Evolutionary conservation across 2,329 filamentous ascomycete species (phyloP).

Genomic region (Penicillium sp.): DNA sequence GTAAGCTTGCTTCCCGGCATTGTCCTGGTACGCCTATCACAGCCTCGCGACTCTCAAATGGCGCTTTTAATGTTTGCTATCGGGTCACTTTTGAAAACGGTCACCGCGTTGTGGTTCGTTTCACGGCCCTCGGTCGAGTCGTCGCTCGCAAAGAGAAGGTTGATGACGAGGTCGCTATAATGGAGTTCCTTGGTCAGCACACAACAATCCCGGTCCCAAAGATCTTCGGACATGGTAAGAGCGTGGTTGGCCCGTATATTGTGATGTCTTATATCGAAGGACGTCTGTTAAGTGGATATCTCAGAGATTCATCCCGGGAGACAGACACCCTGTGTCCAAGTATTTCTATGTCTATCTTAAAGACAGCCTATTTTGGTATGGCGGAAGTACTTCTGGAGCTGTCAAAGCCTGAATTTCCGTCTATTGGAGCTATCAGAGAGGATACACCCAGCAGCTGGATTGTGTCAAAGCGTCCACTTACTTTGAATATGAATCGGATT

Average conservation of each 20-base stretch:
- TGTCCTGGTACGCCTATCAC: slow-evolving; percentile 17
- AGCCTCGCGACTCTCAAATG: slow-evolving; percentile 24
- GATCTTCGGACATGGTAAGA: slow-evolving; percentile 22
- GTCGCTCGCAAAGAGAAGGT: slow-evolving; percentile 31
- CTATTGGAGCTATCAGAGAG: slow-evolving; percentile 24
- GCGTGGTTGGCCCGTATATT: slow-evolving; percentile 24
- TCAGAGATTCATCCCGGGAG: slow-evolving; percentile 20
- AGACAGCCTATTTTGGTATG: slow-evolving; percentile 25
- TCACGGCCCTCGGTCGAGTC: slow-evolving; percentile 27
- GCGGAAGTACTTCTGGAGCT: slow-evolving; percentile 29
- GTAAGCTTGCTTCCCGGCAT: slow-evolving; percentile 23
- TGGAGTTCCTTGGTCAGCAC: slow-evolving; percentile 26
- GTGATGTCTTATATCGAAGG: slow-evolving; percentile 29
- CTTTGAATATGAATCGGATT: slow-evolving; percentile 30
- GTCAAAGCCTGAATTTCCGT: slow-evolving; percentile 24
- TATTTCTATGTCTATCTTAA: slow-evolving; percentile 19
- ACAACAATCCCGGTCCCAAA: slow-evolving; percentile 27
- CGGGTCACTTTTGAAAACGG: slow-evolving; percentile 28
- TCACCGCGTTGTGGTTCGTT: slow-evolving; percentile 27
- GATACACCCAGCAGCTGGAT: slow-evolving; percentile 15
- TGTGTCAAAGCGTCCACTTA: slow-evolving; percentile 20
- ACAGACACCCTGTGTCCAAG: slow-evolving; percentile 16
- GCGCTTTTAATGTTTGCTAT: slow-evolving; percentile 34
- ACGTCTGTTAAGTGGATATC: slow-evolving; percentile 20
- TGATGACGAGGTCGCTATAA: slow-evolving; percentile 27